phyloP scores from a whole-genome alignment of 192 early-diverging fungal species.

The Spinellus fusiger region DNA sequence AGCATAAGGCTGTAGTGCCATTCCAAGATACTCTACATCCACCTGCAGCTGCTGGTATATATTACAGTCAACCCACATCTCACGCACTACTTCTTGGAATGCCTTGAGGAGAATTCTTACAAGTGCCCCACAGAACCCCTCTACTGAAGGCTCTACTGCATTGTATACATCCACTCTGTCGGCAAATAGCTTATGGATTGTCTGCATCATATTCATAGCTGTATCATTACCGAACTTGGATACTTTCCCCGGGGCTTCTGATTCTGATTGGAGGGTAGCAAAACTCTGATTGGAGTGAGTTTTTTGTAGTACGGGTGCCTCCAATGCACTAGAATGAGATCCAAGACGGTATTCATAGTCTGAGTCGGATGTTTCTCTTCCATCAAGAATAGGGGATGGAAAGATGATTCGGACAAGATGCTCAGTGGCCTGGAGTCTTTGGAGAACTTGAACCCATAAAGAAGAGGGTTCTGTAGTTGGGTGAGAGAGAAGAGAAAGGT shows the following conservation, averaged over 20 bases:
- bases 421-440: constrained; percentile 31
- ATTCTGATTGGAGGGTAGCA: constrained; percentile 25
- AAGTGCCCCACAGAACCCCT: constrained; percentile 44
- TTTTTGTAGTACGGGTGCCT: constrained; percentile 2
- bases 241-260: constrained; percentile 35
- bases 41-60: constrained; percentile 63
- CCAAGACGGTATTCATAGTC: constrained; percentile 10
- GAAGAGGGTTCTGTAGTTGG: constrained; percentile 14
- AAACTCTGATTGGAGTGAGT: constrained; percentile 17
- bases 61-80: constrained; percentile 38
- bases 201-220: constrained; percentile 34
- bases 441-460: constrained; percentile 33
- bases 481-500: not conserved
- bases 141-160: constrained; percentile 44
- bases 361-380: constrained; percentile 4
- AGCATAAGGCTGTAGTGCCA: constrained; percentile 41
- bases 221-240: constrained; percentile 30
- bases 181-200: constrained; percentile 67
- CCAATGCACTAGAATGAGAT: not conserved
- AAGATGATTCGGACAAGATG: constrained; percentile 30
- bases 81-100: constrained; percentile 50
- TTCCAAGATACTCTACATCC: constrained; percentile 54
- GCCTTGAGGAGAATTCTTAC: constrained; percentile 59
- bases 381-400: constrained; percentile 9
- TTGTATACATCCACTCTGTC: constrained; percentile 62